Percentiles rank a stretch among this genome's conserved stretches.
Conservation (phyloP, 768 basidiomycete species). For the Daedaleopsis nitida region DNA sequence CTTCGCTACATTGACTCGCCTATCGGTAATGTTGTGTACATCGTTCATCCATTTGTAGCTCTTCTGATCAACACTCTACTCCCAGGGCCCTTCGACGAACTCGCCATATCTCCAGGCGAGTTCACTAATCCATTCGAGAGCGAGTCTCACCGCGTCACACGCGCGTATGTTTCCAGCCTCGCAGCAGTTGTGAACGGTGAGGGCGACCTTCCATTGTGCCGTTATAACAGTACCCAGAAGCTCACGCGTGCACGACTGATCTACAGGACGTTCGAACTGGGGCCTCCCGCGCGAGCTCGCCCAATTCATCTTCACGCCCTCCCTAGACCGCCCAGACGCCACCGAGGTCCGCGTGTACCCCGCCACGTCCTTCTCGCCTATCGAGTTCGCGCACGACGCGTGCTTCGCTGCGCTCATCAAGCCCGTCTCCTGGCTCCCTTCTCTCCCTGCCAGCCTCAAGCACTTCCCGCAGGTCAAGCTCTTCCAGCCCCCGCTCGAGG, state of each 20-base stretch:
- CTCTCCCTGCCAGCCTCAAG: conserved; percentile 13
- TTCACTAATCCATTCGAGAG: conserved; percentile 14
- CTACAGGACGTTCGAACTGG: conserved; percentile 15
- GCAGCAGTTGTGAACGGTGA: conserved; percentile 14
- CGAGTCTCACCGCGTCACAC: conserved; percentile 14
- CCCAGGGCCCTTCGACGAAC: conserved; percentile 14
- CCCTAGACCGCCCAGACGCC: conserved; percentile 9
- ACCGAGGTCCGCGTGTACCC: conserved; percentile 18
- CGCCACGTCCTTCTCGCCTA: conserved; percentile 14
- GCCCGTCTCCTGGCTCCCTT: conserved; percentile 12
- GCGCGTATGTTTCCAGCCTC: conserved; percentile 15
- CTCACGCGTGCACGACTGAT: no score
- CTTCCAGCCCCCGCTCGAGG: conserved; percentile 16
- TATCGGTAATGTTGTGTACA: conserved; percentile 6
- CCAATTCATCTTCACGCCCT: conserved; percentile 17
- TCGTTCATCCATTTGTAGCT: no score
- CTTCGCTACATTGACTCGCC: conserved; percentile 11
- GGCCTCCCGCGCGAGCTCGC: conserved; percentile 21
- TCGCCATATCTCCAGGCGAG: conserved; percentile 13
- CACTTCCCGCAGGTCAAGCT: conserved; percentile 14
- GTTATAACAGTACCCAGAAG: no score
- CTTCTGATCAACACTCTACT: background rate
- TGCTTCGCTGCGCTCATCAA: conserved; percentile 20
- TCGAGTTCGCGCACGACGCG: conserved; percentile 1
- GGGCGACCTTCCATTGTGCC: background rate